Base-by-base conservation (phyloP, 2,329 filamentous ascomycete species). In the Aspergillus chevalieri region DNA sequence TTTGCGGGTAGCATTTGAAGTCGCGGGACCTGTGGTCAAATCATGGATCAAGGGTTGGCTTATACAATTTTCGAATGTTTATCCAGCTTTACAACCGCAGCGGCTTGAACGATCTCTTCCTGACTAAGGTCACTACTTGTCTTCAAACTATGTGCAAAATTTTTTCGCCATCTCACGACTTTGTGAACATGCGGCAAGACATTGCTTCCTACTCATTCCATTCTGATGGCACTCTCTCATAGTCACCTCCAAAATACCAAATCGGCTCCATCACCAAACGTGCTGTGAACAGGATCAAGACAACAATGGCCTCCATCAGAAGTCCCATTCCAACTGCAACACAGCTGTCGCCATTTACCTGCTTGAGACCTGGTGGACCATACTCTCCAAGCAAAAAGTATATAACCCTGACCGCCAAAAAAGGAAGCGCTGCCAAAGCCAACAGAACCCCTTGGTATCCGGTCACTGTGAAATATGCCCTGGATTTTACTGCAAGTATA, bases 231-330 rank as follows among this genome's bases (percentile, higher is more conserved):
- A 30, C 26, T 30, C 26, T 30, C 10, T 12, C 26, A 30, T 30
- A 30, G 3, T 10, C 26, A 30, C 10, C 26, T 30, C 26, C 34
- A n/a, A 22, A 17, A 1, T 46, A 22, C 47, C 47, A 49, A 38
- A 62, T 42, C 1, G 62, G 62, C 46, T 63, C 59, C 3, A 56
- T 51, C 21, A 62, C 49, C 2, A 49, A 52, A 3, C 59, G 59
- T 36, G 60, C 56, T 3, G 43, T 4, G 17, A 64, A 36, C 12
- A 64, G 44, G 15, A 63, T 46, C 7, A 44, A 19, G 4, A 58
- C 52, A 38, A 57, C 45, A 15, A 62, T 45, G 10, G 59, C 49
- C 44, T 65, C 63, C 62, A 64, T 63, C 46, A 61, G 39, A 28
- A 64, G 39, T 3, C 56, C 53, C 57, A 62, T 63, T 3, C 55